A percentile compares a stretch with the other conserved stretches of the same genome.
These are phyloP conservation scores for Nidularia pulvinata DNA, from an alignment of 768 basidiomycete genomes.

Conservation along the genomic window DNA sequence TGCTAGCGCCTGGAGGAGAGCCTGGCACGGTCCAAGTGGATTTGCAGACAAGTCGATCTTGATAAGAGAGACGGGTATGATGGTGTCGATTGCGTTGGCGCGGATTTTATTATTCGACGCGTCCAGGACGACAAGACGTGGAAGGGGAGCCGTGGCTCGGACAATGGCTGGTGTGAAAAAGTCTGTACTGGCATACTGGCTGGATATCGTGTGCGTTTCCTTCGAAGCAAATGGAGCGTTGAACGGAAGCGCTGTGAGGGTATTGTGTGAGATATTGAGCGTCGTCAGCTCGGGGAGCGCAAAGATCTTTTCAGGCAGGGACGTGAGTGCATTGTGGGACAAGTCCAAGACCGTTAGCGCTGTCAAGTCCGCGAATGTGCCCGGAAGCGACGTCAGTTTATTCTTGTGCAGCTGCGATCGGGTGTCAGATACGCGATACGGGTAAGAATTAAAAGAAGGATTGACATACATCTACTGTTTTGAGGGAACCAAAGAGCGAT, in stretches of 20 bases:
- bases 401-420: conserved; percentile 70
- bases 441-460: not conserved
- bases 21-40: conserved; percentile 48
- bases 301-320: conserved; percentile 65
- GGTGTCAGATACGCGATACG: too few relatives aligned
- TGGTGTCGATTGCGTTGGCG: conserved; percentile 50
- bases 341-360: conserved; percentile 69
- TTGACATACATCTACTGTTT: conserved; percentile 70
- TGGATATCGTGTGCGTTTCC: conserved; percentile 16
- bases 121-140: conserved; percentile 62
- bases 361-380: conserved; percentile 67
- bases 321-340: conserved; percentile 67
- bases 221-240: conserved; percentile 49
- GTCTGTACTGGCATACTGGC: conserved; percentile 36
- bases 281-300: conserved; percentile 64
- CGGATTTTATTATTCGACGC: conserved; percentile 68
- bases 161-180: conserved; percentile 67
- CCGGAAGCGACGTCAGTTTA: conserved; percentile 58
- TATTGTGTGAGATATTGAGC: conserved; percentile 76
- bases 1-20: conserved; percentile 46
- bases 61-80: conserved; percentile 50
- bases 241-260: conserved; percentile 60
- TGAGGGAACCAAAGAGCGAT: conserved; percentile 81
- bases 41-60: conserved; percentile 70
- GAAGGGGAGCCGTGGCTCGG: conserved; percentile 65